These are phyloP conservation scores for Aspergillus japonicus DNA, from an alignment of 2,329 filamentous ascomycete species.

Conservation along the genomic window DNA sequence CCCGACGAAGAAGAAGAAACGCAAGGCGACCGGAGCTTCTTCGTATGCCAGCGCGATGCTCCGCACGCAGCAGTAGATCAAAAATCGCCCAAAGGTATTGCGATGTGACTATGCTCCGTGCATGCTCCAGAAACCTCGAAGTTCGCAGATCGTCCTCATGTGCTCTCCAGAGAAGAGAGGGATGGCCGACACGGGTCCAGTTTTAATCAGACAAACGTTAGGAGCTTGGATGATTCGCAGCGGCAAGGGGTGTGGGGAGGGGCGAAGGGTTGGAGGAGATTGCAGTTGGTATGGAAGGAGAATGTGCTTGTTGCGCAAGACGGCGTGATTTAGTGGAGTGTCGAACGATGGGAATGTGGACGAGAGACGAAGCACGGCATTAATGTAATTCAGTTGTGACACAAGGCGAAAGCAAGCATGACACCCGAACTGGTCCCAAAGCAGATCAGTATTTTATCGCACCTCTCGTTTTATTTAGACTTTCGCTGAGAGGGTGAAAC, in stretches of 20 bases:
- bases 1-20: constrained; percentile 6
- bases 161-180: constrained; percentile 30
- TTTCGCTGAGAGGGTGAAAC: not conserved
- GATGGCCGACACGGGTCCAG: constrained; percentile 16
- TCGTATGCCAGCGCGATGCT: constrained; percentile 35
- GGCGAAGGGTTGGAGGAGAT: constrained; percentile 25
- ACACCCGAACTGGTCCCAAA: constrained; percentile 25
- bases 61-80: constrained; percentile 27
- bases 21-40: constrained; percentile 38
- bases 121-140: constrained; percentile 43
- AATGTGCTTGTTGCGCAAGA: constrained; percentile 35
- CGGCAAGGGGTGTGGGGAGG: constrained; percentile 33
- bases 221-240: constrained; percentile 31
- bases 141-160: constrained; percentile 38
- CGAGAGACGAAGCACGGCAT: constrained; percentile 38
- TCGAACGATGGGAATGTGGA: constrained; percentile 36
- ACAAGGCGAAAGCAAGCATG: constrained; percentile 36
- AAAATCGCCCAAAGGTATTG: constrained; percentile 28
- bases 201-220: constrained; percentile 27
- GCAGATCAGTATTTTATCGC: constrained; percentile 18
- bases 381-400: constrained; percentile 39
- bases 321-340: constrained; percentile 33
- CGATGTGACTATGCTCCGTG: constrained; percentile 43
- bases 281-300: constrained; percentile 29
- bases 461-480: constrained; percentile 10